A percentile compares a stretch with the other conserved stretches of the same genome.
phyloP scores from a whole-genome alignment of 805 yeast species.

The Wickerhamomyces xylosicus region DNA sequence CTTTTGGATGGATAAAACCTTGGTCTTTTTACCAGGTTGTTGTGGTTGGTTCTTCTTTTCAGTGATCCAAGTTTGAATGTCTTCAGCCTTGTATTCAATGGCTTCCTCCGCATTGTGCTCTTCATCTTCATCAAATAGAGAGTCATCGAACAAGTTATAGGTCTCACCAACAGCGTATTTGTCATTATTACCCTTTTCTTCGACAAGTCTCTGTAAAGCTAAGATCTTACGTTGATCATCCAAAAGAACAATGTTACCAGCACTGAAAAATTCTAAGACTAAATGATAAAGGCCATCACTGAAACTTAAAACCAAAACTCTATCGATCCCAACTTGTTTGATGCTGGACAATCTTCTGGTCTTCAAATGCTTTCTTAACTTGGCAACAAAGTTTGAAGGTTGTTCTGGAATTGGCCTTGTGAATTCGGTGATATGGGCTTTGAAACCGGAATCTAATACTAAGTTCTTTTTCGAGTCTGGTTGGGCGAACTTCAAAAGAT shows the following conservation, averaged over 20 bases:
- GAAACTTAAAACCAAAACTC: slow-evolving; percentile 77
- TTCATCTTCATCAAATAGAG: slow-evolving; percentile 28
- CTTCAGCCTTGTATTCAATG: slow-evolving; percentile 3
- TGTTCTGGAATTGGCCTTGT: slow-evolving; percentile 71
- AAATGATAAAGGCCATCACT: slow-evolving; percentile 71
- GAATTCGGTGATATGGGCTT: slow-evolving; percentile 68
- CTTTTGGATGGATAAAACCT: slow-evolving; percentile 56
- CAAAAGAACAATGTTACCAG: slow-evolving; percentile 79
- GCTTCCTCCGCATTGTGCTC: slow-evolving; percentile 2
- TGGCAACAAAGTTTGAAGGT: slow-evolving; percentile 80
- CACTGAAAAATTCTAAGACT: slow-evolving; percentile 88
- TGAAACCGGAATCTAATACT: slow-evolving; percentile 80
- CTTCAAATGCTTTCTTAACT: slow-evolving; percentile 78
- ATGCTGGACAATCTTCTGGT: slow-evolving; percentile 66
- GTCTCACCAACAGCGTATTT: slow-evolving; percentile 66
- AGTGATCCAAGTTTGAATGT: slow-evolving; percentile 21
- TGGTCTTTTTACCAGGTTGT: slow-evolving; percentile 26
- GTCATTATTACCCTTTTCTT: slow-evolving; percentile 55
- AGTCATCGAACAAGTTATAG: slow-evolving; percentile 50
- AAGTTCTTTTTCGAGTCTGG: slow-evolving; percentile 74
- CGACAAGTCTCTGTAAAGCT: slow-evolving; percentile 69
- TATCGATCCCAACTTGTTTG: slow-evolving; percentile 67
- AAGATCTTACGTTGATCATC: slow-evolving; percentile 61
- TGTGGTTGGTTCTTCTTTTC: slow-evolving; percentile 1
- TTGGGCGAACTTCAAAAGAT: slow-evolving; percentile 65